Percentiles rank a stretch among this genome's conserved stretches.
These are phyloP conservation scores for Penicillium sp. DNA, from an alignment of 2,329 filamentous ascomycete species.

Conservation along the genomic window DNA sequence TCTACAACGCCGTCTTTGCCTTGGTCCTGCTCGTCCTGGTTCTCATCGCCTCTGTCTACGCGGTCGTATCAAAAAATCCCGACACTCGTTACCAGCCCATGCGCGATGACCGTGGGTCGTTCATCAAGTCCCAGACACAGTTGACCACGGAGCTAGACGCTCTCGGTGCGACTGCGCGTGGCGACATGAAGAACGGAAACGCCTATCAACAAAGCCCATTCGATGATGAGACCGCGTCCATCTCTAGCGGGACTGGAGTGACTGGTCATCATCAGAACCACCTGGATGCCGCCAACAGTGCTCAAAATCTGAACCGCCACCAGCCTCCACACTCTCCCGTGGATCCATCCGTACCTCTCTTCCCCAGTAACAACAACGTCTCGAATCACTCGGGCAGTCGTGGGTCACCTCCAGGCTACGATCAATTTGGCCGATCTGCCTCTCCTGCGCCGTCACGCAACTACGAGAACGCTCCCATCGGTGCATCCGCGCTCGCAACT, in stretches of 20 bases:
- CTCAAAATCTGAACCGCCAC: slow-evolving; percentile 24
- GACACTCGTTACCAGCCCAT: slow-evolving; percentile 94
- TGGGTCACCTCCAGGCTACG: slow-evolving; percentile 37
- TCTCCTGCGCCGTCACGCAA: slow-evolving; percentile 29
- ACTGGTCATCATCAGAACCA: slow-evolving; percentile 46
- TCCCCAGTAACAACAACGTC: slow-evolving; percentile 41
- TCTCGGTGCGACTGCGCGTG: slow-evolving; percentile 78
- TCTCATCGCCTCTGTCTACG: slow-evolving; percentile 68
- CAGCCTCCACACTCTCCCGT: slow-evolving; percentile 46
- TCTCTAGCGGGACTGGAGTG: slow-evolving; percentile 47
- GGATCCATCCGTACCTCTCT: slow-evolving; percentile 42
- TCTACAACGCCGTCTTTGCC: slow-evolving; percentile 78
- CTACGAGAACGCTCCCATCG: slow-evolving; percentile 30
- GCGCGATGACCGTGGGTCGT: slow-evolving; percentile 90
- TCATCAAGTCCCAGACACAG: slow-evolving; percentile 92
- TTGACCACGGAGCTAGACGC: slow-evolving; percentile 85
- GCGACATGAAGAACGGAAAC: slow-evolving; percentile 60
- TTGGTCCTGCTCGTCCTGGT: slow-evolving; percentile 78
- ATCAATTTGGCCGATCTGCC: slow-evolving; percentile 22
- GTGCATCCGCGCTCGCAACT: slow-evolving; percentile 24
- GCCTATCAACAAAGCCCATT: slow-evolving; percentile 53
- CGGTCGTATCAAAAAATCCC: slow-evolving; percentile 85
- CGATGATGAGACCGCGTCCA: slow-evolving; percentile 66
- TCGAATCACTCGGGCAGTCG: slow-evolving; percentile 26
- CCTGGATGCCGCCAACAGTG: slow-evolving; percentile 24